Percentiles rank a stretch among this genome's conserved stretches.
Evolutionary conservation across 176 grass and related monocot species (phyloP).

Genomic region (Triticum turgidum): DNA sequence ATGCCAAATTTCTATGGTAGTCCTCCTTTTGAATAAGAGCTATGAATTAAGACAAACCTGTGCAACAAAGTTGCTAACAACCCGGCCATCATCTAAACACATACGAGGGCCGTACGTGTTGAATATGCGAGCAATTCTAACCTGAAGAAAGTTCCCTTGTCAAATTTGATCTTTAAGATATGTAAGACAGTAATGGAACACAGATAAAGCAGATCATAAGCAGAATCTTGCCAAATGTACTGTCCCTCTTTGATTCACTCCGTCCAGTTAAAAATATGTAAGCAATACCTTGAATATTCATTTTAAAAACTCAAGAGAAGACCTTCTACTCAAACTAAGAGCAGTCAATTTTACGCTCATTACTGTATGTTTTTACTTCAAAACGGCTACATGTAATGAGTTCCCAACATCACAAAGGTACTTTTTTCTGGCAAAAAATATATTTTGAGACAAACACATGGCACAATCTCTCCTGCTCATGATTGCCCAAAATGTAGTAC

Average conservation of each 20-base stretch:
- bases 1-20: conserved; percentile 1
- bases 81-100: conserved; percentile 93
- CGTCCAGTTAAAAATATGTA: neutral
- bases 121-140: conserved; percentile 94
- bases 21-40: conserved; percentile 18
- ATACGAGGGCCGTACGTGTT: conserved; percentile 94
- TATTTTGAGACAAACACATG: neutral
- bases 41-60: conserved; percentile 54
- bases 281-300: neutral
- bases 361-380: neutral
- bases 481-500: neutral
- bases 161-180: conserved; percentile 11
- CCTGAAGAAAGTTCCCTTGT: conserved; percentile 45
- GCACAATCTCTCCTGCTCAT: neutral
- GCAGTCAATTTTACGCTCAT: neutral
- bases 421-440: neutral
- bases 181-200: neutral
- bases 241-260: neutral
- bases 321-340: neutral
- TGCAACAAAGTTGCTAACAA: conserved; percentile 97
- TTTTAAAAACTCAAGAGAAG: neutral
- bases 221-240: neutral
- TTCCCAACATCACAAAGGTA: neutral
- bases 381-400: neutral
- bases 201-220: neutral